A percentile compares a stretch with the other conserved stretches of the same genome.
phyloP scores from a whole-genome alignment of 2,329 filamentous ascomycete species.

The Leptographium procerum region DNA sequence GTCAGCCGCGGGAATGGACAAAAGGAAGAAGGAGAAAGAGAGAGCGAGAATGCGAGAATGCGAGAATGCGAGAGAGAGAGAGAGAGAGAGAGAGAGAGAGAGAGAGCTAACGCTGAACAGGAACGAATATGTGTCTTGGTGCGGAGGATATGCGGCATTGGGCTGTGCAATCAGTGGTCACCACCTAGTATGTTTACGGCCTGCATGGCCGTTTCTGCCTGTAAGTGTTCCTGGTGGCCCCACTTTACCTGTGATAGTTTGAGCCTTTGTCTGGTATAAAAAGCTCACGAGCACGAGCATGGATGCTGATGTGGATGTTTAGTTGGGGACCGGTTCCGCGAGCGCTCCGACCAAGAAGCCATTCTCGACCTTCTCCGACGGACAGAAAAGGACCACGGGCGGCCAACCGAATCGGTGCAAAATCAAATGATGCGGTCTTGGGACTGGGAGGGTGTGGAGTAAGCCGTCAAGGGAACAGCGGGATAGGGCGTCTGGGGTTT shows the following conservation, averaged over 20 bases:
- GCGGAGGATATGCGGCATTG: slow-evolving; percentile 46
- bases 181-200: slow-evolving; percentile 44
- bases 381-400: slow-evolving; percentile 20
- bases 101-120: slow-evolving; percentile 14
- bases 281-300: background rate
- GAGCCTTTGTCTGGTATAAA: no score
- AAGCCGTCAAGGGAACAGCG: background rate
- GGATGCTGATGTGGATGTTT: background rate
- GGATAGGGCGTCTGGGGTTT: background rate
- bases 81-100: background rate
- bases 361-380: slow-evolving; percentile 19
- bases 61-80: no score
- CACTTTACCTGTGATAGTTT: background rate
- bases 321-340: slow-evolving; percentile 21
- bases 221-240: slow-evolving; percentile 20
- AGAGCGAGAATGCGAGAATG: background rate
- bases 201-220: slow-evolving; percentile 43
- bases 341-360: slow-evolving; percentile 18
- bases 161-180: slow-evolving; percentile 41
- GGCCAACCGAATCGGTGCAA: slow-evolving; percentile 21
- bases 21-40: background rate
- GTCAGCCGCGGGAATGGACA: background rate
- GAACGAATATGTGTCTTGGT: slow-evolving; percentile 34
- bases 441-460: slow-evolving; percentile 12
- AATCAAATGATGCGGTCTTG: slow-evolving; percentile 19